Evolutionary conservation across 2,329 filamentous ascomycete genomes (phyloP), one percentile per base, ranked within the genome.

Genomic region (Bipolaris bicolor): DNA sequence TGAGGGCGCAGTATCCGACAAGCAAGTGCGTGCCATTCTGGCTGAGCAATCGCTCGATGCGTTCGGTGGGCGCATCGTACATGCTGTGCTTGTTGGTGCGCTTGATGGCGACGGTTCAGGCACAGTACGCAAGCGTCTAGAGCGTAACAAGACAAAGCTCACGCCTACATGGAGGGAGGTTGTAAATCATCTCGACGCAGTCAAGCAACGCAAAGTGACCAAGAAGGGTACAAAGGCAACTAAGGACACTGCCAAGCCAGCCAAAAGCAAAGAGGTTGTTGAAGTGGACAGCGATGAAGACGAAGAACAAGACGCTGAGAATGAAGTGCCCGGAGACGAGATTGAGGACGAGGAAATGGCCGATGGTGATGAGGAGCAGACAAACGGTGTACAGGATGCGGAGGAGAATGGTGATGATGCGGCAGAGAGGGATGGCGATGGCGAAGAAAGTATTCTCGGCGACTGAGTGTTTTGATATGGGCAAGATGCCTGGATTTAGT

Each of bases 131-230:
- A 85, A 86, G 67, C 84, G 92, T 18, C 81, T 99, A 20, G 83
- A 89, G 67, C 84, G 91, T 63, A 97, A 99, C 77, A 89, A 89
- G 71, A 81, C 80, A n/a, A 88, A 86, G 70, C 83, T 99, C 3
- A 95, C 95, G 2, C 81, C 85, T 44, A 97, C 95, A 73, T 96
- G 91, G 81, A 91, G 89, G 70, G 92, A 95, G 67, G 87, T 97
- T 6, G 80, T 97, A 4, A 85, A 86, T 7, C 95, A 89, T 74
- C 81, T 98, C 3, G 92, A 97, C 68, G 58, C 59, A 68, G 76
- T 85, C 41, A 82, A 82, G 64, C 80, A 81, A 49, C 62, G 77
- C 55, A 75, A 72, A 41, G 76, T 79, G 34, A 34, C 43, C 3
- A 73, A 72, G 58, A 65, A 66, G 46, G 50, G 54, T 15, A 54